These are phyloP conservation scores for Annulohypoxylon moriforme DNA, from an alignment of 495 filamentous ascomycete species.

Conservation along the genomic window DNA sequence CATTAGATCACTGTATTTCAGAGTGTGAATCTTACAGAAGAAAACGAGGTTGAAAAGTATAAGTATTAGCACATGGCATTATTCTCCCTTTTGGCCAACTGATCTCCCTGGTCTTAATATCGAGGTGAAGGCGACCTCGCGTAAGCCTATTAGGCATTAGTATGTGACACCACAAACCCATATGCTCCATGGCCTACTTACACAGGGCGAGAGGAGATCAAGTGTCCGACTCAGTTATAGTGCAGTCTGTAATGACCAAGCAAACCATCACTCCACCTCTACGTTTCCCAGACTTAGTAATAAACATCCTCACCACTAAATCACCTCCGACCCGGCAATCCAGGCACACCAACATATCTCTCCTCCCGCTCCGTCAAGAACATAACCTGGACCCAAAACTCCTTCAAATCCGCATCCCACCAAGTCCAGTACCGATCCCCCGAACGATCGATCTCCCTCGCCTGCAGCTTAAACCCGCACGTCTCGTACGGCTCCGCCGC, in stretches of 20 bases:
- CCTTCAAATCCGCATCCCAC: conserved; percentile 96
- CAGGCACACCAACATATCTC: conserved; percentile 92
- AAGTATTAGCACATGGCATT: conserved; percentile 12
- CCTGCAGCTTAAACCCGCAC: conserved; percentile 95
- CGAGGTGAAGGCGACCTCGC: neutral
- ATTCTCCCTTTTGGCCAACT: conserved; percentile 5
- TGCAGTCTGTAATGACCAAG: neutral
- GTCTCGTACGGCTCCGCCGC: conserved; percentile 99
- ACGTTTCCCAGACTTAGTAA: neutral
- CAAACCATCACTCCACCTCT: neutral
- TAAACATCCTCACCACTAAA: neutral
- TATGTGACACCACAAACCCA: neutral
- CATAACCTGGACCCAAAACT: conserved; percentile 98
- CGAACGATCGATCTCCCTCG: conserved; percentile 89
- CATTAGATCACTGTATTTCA: neutral
- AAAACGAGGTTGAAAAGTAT: neutral
- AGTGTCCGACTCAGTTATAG: neutral
- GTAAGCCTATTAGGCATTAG: conserved; percentile 30
- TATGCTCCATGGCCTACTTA: conserved; percentile 14
- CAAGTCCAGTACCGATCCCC: conserved; percentile 90
- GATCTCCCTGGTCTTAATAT: neutral
- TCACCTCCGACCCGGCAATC: conserved; percentile 69
- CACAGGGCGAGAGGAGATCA: neutral
- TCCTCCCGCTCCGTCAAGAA: conserved; percentile 99
- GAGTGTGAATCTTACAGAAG: neutral